Base-by-base conservation (phyloP, 495 filamentous ascomycete species). In the Parmelia sp. region DNA sequence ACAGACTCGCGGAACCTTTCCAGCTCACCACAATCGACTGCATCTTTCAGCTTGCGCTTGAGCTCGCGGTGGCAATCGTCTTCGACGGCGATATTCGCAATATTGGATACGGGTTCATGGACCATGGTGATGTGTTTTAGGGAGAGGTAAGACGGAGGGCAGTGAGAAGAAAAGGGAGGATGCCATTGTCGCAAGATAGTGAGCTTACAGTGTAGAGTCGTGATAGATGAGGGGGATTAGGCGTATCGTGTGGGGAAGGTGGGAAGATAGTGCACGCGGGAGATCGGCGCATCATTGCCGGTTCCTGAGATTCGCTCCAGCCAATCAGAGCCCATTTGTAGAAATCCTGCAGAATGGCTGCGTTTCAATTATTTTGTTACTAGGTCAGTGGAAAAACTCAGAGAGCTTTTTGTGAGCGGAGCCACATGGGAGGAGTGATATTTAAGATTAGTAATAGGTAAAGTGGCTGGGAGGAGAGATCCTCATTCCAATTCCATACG, bases 41-140 rank as follows among this genome's bases (percentile, higher is more conserved):
- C 74, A n/a, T 79, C 70, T 25, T 79, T 66, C 5, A 83, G 66
- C 61, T 74, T 74, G 37, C 73, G 71, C 71, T 83, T 83, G 49
- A 83, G 63, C 39, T 70, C 57, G 23, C 27, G 40, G 31, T 70
- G 69, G 42, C 61, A 70, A 33, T 66, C 37, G 55, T 68, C 64
- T 19, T 62, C 51, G 35, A 66, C 29, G 35, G 69, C 64, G 27
- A 64, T 23, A 17, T 61, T 65, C 17, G 58, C 69, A 36, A 62
- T 21, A 45, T 70, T 64, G 12, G 57, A 37, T 42, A 47, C 31
- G 6, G 66, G 61, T 35, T 42, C 59, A 27, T 57, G 42, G 47
- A 67, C 57, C 61, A 67, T 67, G 40, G 25, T 60, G 42, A 10
- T n/a, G n/a, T n/a, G n/a, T n/a, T n/a, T n/a, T n/a, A n/a, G n/a